These are phyloP conservation scores for Pythium folliculosum DNA, from an alignment of 352 stramenopile genomes.

Conservation along the genomic window DNA sequence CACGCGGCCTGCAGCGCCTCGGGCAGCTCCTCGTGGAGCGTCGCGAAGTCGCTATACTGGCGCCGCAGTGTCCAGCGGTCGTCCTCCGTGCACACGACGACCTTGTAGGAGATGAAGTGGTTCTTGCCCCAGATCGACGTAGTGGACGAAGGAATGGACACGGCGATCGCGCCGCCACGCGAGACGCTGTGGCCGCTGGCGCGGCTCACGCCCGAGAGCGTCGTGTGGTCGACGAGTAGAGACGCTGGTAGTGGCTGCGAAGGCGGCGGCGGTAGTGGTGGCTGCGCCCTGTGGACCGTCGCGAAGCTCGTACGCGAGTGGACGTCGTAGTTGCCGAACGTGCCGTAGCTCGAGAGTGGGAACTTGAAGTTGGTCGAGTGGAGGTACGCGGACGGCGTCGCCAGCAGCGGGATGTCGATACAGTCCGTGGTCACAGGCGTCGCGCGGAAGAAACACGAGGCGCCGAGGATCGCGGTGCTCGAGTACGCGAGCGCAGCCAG, in stretches of 20 bases:
- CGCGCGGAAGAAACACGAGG: conserved; percentile 50
- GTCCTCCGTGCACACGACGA: conserved; percentile 70
- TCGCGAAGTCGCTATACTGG: conserved; percentile 65
- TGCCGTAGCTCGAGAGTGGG: conserved; percentile 54
- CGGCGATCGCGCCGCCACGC: conserved; percentile 36
- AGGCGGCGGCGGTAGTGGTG: too few species aligned
- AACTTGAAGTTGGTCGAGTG: conserved; percentile 45
- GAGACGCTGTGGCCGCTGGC: conserved; percentile 27
- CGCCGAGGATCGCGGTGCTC: conserved; percentile 42
- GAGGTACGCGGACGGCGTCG: conserved; percentile 62
- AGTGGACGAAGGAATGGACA: conserved; percentile 69
- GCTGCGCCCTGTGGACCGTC: not conserved
- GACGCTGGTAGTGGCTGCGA: too few species aligned
- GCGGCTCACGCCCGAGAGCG: conserved; percentile 11
- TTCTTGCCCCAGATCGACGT: conserved; percentile 74
- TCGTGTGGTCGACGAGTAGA: conserved; percentile 5
- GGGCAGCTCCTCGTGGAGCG: conserved; percentile 61
- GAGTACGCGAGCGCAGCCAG: conserved; percentile 45
- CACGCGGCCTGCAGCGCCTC: conserved; percentile 47
- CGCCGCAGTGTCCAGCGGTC: conserved; percentile 68
- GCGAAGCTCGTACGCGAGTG: conserved; percentile 10
- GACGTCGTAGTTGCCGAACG: conserved; percentile 47
- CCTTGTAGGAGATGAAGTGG: conserved; percentile 74
- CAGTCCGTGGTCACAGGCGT: conserved; percentile 56
- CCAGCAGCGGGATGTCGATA: conserved; percentile 48